Evolutionary conservation across 352 stramenopile species (phyloP).

Genomic region (Pythium dissimile): DNA sequence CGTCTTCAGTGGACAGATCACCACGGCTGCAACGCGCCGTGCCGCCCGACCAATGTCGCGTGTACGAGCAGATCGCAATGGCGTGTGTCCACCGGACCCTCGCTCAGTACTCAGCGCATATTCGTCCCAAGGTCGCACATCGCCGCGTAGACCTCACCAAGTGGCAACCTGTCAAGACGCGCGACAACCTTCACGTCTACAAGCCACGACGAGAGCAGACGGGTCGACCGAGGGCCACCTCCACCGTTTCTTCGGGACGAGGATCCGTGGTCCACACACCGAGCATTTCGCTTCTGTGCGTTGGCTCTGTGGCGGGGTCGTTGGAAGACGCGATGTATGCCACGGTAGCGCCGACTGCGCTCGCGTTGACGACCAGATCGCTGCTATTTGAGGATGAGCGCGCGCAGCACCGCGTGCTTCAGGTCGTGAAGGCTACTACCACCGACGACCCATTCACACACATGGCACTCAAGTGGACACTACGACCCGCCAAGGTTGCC

Average conservation of each 20-base stretch:
- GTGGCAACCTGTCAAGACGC: neutral
- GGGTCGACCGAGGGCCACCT: neutral
- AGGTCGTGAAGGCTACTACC: neutral
- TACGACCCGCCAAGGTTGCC: neutral
- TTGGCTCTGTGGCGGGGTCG: neutral
- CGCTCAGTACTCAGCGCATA: neutral
- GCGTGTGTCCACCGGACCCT: neutral
- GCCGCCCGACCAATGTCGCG: neutral
- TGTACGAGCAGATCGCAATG: slow-evolving; percentile 2
- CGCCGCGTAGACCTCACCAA: no score
- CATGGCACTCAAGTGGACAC: neutral
- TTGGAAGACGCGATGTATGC: neutral
- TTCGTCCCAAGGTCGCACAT: no score
- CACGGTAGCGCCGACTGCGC: neutral
- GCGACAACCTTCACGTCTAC: neutral
- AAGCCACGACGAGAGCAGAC: neutral
- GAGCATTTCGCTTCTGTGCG: neutral
- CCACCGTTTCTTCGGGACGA: neutral
- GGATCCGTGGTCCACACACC: neutral
- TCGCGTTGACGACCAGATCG: neutral
- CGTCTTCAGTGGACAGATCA: no score
- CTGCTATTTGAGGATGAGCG: neutral
- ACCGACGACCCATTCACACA: neutral
- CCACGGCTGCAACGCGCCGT: neutral
- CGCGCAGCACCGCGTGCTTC: neutral